Evolutionary conservation across 805 yeast species (phyloP).

Genomic region (Kodamaea laetipori): DNA sequence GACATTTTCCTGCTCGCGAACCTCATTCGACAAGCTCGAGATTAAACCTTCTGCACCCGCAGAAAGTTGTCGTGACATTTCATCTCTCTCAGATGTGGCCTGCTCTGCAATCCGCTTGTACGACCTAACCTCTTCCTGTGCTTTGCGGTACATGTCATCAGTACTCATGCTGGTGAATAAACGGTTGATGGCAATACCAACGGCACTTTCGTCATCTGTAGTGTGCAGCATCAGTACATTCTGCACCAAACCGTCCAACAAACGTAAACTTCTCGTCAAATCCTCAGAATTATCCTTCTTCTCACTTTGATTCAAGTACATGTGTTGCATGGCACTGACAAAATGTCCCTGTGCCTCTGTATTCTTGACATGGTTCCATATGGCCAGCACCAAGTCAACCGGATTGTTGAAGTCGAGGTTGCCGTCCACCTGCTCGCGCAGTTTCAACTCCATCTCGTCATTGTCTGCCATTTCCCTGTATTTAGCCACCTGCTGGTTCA

Average conservation of each 20-base stretch:
- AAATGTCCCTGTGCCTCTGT: constrained; percentile 62
- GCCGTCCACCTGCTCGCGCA: constrained; percentile 34
- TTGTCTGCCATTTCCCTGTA: constrained; percentile 58
- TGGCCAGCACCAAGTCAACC: constrained; percentile 60
- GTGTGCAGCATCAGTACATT: constrained; percentile 57
- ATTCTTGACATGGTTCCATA: constrained; percentile 59
- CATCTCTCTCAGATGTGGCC: constrained; percentile 45
- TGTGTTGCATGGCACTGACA: constrained; percentile 65
- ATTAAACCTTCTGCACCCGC: constrained; percentile 79
- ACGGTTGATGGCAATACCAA: constrained; percentile 75
- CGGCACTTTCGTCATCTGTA: constrained; percentile 50
- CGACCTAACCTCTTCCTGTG: constrained; percentile 36
- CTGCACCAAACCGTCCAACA: constrained; percentile 66
- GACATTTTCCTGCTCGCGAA: constrained; percentile 63
- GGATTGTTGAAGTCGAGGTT: constrained; percentile 70
- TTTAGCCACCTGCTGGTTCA: constrained; percentile 65
- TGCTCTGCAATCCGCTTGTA: constrained; percentile 29
- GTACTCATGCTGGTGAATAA: constrained; percentile 73
- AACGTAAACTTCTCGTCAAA: constrained; percentile 55
- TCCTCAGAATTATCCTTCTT: constrained; percentile 46
- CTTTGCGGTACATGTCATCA: constrained; percentile 81
- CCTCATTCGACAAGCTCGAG: constrained; percentile 57
- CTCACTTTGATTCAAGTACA: constrained; percentile 58
- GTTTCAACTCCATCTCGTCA: constrained; percentile 52
- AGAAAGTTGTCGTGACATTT: constrained; percentile 63